Conservation (phyloP, 2,329 filamentous ascomycete species). For the Verticillium tricorpus region DNA sequence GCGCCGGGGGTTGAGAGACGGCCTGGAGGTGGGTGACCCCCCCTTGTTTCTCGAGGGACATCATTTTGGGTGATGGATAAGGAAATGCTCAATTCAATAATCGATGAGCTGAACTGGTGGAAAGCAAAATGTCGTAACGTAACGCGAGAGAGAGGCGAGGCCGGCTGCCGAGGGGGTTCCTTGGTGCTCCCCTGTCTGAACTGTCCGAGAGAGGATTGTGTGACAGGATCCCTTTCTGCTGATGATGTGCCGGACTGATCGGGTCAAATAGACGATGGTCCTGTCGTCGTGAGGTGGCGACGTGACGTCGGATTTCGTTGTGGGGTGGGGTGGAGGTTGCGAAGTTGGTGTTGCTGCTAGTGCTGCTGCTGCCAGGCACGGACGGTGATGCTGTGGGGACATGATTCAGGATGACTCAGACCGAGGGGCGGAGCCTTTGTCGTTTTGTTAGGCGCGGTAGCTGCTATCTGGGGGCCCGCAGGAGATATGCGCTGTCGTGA, state of each 20-base stretch:
- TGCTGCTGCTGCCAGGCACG: not conserved
- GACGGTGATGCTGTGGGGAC: not conserved
- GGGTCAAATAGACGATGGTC: not conserved
- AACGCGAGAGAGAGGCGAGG: not conserved
- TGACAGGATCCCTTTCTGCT: not conserved
- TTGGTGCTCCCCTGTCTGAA: not conserved
- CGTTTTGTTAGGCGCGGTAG: no score
- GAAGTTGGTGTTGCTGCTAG: not conserved
- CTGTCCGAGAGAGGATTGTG: no score
- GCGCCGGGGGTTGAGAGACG: constrained; percentile 35
- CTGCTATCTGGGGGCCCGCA: no score
- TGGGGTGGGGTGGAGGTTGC: not conserved
- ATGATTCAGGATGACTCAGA: not conserved
- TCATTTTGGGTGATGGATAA: constrained; percentile 25
- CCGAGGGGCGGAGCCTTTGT: not conserved
- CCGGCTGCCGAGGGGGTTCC: not conserved
- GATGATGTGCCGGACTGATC: not conserved
- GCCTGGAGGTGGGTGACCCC: constrained; percentile 37
- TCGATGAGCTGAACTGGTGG: constrained; percentile 12
- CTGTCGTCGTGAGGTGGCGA: not conserved
- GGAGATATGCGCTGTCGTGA: not conserved
- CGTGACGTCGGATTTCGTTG: not conserved
- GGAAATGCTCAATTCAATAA: not conserved
- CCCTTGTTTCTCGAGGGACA: constrained; percentile 27
- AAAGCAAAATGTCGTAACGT: not conserved